A percentile compares a stretch with the other conserved stretches of the same genome.
These are phyloP conservation scores for Talaromyces marneffei DNA, from an alignment of 2,329 filamentous ascomycete genomes.

Conservation along the genomic window DNA sequence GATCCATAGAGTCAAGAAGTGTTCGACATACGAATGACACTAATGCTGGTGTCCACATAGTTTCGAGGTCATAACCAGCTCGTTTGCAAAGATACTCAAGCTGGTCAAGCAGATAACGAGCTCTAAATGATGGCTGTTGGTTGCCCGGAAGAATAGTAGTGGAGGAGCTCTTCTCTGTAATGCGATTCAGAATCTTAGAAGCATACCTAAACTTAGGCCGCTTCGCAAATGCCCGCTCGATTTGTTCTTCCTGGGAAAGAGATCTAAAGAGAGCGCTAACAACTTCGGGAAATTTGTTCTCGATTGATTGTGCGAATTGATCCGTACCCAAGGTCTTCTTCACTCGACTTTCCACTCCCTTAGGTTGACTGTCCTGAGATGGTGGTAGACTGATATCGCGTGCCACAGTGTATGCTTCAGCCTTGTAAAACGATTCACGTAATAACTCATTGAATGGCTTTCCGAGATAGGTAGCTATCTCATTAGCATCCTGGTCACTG, in stretches of 20 bases:
- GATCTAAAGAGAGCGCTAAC: slow-evolving; percentile 69
- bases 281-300: slow-evolving; percentile 68
- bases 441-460: slow-evolving; percentile 55
- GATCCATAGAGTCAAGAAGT: slow-evolving; percentile 73
- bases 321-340: slow-evolving; percentile 64
- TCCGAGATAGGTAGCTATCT: slow-evolving; percentile 56
- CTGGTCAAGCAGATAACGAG: slow-evolving; percentile 68
- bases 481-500: slow-evolving; percentile 57
- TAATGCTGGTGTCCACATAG: slow-evolving; percentile 69
- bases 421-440: slow-evolving; percentile 65
- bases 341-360: slow-evolving; percentile 59
- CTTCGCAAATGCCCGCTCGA: slow-evolving; percentile 62
- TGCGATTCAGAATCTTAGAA: slow-evolving; percentile 59
- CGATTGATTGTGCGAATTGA: slow-evolving; percentile 57
- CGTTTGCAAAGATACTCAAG: slow-evolving; percentile 72
- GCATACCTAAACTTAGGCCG: slow-evolving; percentile 56
- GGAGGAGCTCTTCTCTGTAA: slow-evolving; percentile 64
- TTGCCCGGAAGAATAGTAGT: slow-evolving; percentile 61
- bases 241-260: slow-evolving; percentile 68
- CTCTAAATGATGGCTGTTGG: slow-evolving; percentile 81
- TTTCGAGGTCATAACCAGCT: slow-evolving; percentile 58
- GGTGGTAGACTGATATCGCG: slow-evolving; percentile 58
- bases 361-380: slow-evolving; percentile 40
- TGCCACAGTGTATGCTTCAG: slow-evolving; percentile 76
- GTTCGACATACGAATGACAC: slow-evolving; percentile 69